Base-by-base conservation (phyloP, 352 stramenopile species). In the Thalassiosira sp. region DNA sequence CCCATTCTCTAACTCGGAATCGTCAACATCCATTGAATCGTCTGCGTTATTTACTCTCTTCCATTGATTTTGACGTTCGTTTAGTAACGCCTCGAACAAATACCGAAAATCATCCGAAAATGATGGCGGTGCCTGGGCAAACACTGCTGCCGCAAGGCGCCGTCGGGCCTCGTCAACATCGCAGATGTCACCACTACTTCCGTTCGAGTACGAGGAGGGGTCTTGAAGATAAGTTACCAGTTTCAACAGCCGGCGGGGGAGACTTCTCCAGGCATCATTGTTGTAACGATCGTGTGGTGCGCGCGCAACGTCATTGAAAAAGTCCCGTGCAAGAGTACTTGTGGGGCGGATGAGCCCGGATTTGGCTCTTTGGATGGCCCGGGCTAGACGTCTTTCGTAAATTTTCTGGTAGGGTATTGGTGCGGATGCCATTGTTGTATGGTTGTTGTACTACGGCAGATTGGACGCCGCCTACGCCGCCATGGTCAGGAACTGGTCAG, bases 31-130 rank as follows among this genome's bases (percentile, higher is more conserved):
- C 52, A 74, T 64, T 28, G 64, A 58, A 51, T 72, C 37, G 35
- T 71, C 45, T 10, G 60, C 28, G 6, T n/a, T n/a, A n/a, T n/a
- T 27, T 70, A 49, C 7, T 56, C 35, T 69, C 51, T 28, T 62
- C 69, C 74, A 72, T 72, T 48, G 46, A 24, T 72, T 64, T 33
- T 83, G 75, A 25, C 70, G 59, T 27, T 28, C 56, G 25, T 63
- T 37, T 18, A 89, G 52, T 8, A 78, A 68, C 25, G 59, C 71
- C 22, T 71, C 48, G 46, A 89, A 85, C 0, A 83, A 60, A 35
- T 16, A 64, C 27, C 70, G 58, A 69, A 87, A 86, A 5, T 75
- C 48, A 57, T 72, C 31, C 3, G 79, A 33, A 59, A 89, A 87
- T 16, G 46, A 61, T 3, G 73, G 11, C 16, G 73, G 61, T 11